A percentile compares a stretch with the other conserved stretches of the same genome.
phyloP scores from a whole-genome alignment of 106 monocot species.

The Dactylorhiza incarnata region DNA sequence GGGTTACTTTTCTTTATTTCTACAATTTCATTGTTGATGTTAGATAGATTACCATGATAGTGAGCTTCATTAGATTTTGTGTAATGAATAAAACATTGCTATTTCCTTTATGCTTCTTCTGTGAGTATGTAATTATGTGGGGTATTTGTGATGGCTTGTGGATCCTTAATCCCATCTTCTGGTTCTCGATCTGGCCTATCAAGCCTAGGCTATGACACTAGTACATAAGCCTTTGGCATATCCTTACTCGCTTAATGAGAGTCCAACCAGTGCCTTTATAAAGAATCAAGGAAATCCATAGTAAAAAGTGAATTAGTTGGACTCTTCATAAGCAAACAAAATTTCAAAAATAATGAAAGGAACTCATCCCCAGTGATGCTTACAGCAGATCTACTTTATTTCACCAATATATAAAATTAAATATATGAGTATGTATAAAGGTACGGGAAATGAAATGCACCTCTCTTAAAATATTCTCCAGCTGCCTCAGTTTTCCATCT shows the following conservation, averaged over 20 bases:
- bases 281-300: not conserved
- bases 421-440: not conserved
- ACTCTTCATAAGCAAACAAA: not conserved
- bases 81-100: too few species aligned
- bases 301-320: not conserved
- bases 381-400: not conserved
- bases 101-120: too few species aligned
- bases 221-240: not conserved
- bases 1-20: too few species aligned
- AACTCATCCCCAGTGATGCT: not conserved
- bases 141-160: too few species aligned
- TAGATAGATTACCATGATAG: too few species aligned
- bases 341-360: not conserved
- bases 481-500: constrained; percentile 61
- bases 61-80: too few species aligned
- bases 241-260: not conserved
- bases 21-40: too few species aligned
- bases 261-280: not conserved
- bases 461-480: constrained; percentile 70
- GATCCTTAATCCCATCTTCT: too few species aligned
- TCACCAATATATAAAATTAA: not conserved
- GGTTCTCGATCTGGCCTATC: not conserved
- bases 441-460: constrained; percentile 9
- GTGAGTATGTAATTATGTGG: too few species aligned
- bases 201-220: not conserved